These are phyloP conservation scores for Phlyctochytrium planicorne DNA, from an alignment of 192 early-diverging fungal species.

Conservation along the genomic window DNA sequence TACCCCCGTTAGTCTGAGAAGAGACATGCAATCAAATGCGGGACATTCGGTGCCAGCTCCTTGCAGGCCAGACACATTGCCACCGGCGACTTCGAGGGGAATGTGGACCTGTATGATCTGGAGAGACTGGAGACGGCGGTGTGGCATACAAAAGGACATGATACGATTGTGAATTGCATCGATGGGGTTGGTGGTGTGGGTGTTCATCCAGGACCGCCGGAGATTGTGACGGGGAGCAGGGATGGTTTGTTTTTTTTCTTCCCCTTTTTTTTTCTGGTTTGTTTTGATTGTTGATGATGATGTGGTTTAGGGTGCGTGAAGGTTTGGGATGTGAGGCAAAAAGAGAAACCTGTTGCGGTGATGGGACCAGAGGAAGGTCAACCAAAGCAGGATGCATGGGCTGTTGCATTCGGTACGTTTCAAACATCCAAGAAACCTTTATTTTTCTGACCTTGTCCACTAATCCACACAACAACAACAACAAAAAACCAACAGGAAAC, in stretches of 20 bases:
- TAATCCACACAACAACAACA: no score
- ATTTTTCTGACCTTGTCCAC: background rate
- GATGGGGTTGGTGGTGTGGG: conserved; percentile 57
- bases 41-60: conserved; percentile 57
- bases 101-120: conserved; percentile 58
- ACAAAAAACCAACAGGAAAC: conserved; percentile 51
- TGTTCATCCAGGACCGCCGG: conserved; percentile 47
- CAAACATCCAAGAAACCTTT: background rate
- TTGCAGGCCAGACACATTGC: conserved; percentile 55
- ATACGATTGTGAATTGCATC: conserved; percentile 66
- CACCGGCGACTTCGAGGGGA: conserved; percentile 69
- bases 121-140: conserved; percentile 59
- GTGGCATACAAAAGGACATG: conserved; percentile 58
- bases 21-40: conserved; percentile 43
- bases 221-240: conserved; percentile 66
- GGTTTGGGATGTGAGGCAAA: conserved; percentile 70
- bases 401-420: conserved; percentile 65
- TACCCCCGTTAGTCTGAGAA: conserved; percentile 42
- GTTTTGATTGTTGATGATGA: conserved; percentile 12
- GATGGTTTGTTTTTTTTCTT: conserved; percentile 48
- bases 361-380: conserved; percentile 52
- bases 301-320: conserved; percentile 58
- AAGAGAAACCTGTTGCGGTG: conserved; percentile 57
- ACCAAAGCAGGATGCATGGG: conserved; percentile 59
- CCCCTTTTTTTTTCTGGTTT: conserved; percentile 15